Evolutionary conservation across 1,284 basidiomycete genomes (phyloP).

Genomic region (Leucoagaricus sp.): DNA sequence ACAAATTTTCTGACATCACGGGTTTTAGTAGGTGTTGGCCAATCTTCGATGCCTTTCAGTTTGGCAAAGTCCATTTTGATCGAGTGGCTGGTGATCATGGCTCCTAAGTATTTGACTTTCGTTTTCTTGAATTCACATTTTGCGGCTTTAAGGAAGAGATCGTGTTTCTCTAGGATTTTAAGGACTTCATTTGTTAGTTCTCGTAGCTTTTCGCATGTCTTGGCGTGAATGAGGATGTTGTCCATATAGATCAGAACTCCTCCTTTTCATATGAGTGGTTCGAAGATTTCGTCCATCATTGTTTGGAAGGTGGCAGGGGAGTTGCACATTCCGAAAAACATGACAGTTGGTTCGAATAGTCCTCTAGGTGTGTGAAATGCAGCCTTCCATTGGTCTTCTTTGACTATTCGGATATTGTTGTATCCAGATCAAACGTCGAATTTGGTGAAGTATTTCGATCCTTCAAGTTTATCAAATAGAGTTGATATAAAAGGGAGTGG

Average conservation of each 20-base stretch:
- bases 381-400: conserved; percentile 16
- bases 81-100: background rate
- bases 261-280: background rate
- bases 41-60: conserved; percentile 24
- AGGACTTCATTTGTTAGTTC: conserved; percentile 12
- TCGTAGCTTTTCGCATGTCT: conserved; percentile 7
- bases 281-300: conserved; percentile 14
- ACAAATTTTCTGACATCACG: conserved; percentile 25
- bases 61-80: background rate
- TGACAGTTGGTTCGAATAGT: conserved; percentile 14
- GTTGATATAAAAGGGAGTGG: too few relatives aligned
- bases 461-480: too few relatives aligned
- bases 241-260: conserved; percentile 22
- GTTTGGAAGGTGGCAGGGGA: conserved; percentile 18
- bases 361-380: conserved; percentile 9
- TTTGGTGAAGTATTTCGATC: too few relatives aligned
- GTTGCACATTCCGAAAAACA: conserved; percentile 20
- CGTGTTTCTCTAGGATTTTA: conserved; percentile 11
- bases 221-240: conserved; percentile 20
- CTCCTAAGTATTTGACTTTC: background rate
- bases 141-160: conserved; percentile 1
- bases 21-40: conserved; percentile 26
- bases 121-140: conserved; percentile 13
- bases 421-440: too few relatives aligned
- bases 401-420: too few relatives aligned